These are phyloP conservation scores for Hemileccinum impolitum DNA, from an alignment of 768 basidiomycete genomes.

Conservation along the genomic window DNA sequence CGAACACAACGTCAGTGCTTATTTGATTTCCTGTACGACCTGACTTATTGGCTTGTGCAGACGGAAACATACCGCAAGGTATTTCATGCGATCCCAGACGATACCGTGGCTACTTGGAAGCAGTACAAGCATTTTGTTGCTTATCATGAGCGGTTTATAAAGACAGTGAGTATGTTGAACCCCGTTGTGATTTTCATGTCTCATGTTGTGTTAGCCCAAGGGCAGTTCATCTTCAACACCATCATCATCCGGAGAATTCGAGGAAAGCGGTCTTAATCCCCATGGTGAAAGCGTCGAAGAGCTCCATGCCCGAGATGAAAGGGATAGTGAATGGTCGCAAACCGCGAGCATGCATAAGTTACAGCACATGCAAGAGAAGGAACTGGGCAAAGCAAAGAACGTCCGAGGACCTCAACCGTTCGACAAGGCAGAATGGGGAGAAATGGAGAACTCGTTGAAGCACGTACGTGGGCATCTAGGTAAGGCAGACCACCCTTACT, in stretches of 20 bases:
- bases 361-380: slow-evolving; percentile 36
- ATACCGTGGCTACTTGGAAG: slow-evolving; percentile 92
- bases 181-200: background rate
- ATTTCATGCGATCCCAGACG: slow-evolving; percentile 92
- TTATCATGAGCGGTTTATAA: slow-evolving; percentile 72
- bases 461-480: slow-evolving; percentile 86
- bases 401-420: slow-evolving; percentile 64
- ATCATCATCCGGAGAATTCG: slow-evolving; percentile 53
- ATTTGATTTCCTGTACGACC: background rate
- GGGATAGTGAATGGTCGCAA: slow-evolving; percentile 18
- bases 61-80: slow-evolving; percentile 96
- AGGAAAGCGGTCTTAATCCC: slow-evolving; percentile 30
- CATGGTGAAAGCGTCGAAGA: slow-evolving; percentile 18
- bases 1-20: slow-evolving; percentile 72
- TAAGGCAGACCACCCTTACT: slow-evolving; percentile 33
- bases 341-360: slow-evolving; percentile 13
- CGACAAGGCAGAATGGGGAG: slow-evolving; percentile 77
- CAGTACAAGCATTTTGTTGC: slow-evolving; percentile 84
- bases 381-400: slow-evolving; percentile 35
- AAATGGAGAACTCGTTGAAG: slow-evolving; percentile 81
- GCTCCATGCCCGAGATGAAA: slow-evolving; percentile 14
- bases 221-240: slow-evolving; percentile 41
- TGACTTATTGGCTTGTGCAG: slow-evolving; percentile 38
- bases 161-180: slow-evolving; percentile 45
- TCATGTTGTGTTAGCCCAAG: slow-evolving; percentile 37